Percentiles rank a stretch among this genome's conserved stretches.
phyloP scores from a whole-genome alignment of 805 yeast species.

The Lachancea fermentati region DNA sequence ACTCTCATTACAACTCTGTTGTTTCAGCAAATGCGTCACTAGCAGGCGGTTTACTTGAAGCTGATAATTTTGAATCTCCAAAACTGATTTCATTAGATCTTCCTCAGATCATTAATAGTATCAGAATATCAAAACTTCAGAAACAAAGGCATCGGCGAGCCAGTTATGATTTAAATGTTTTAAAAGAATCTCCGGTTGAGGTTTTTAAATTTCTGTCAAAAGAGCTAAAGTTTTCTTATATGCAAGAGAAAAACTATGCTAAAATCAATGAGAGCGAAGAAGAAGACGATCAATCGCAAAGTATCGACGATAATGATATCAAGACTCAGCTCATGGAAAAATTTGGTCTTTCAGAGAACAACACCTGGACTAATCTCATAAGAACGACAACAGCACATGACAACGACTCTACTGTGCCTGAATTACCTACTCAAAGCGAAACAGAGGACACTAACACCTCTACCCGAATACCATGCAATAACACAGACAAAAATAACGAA shows the following conservation, averaged over 20 bases:
- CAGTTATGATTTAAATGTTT: slow-evolving; percentile 12
- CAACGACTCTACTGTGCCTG: neutral
- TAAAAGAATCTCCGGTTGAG: slow-evolving; percentile 29
- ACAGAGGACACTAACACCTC: slow-evolving; percentile 10
- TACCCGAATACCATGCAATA: slow-evolving; percentile 1
- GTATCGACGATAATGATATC: slow-evolving; percentile 14
- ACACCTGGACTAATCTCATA: slow-evolving; percentile 30
- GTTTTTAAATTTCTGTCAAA: slow-evolving; percentile 30
- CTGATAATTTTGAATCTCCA: slow-evolving; percentile 17
- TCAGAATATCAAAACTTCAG: slow-evolving; percentile 21
- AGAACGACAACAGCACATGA: slow-evolving; percentile 8
- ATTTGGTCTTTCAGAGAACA: slow-evolving; percentile 28
- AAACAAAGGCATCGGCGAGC: slow-evolving; percentile 8
- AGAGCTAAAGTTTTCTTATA: slow-evolving; percentile 29
- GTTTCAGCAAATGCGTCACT: slow-evolving; percentile 7
- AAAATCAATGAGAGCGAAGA: slow-evolving; percentile 12
- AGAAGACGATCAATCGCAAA: slow-evolving; percentile 6
- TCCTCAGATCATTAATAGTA: slow-evolving; percentile 26
- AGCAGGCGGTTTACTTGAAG: slow-evolving; percentile 7
- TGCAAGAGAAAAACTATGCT: slow-evolving; percentile 13
- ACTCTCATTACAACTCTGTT: slow-evolving; percentile 10
- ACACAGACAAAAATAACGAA: neutral
- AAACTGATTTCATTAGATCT: slow-evolving; percentile 25
- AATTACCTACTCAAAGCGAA: neutral
- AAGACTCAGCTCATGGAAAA: slow-evolving; percentile 25